Conservation (phyloP, 2,329 filamentous ascomycete genomes). For the Ophiostoma novo-ulmi region DNA sequence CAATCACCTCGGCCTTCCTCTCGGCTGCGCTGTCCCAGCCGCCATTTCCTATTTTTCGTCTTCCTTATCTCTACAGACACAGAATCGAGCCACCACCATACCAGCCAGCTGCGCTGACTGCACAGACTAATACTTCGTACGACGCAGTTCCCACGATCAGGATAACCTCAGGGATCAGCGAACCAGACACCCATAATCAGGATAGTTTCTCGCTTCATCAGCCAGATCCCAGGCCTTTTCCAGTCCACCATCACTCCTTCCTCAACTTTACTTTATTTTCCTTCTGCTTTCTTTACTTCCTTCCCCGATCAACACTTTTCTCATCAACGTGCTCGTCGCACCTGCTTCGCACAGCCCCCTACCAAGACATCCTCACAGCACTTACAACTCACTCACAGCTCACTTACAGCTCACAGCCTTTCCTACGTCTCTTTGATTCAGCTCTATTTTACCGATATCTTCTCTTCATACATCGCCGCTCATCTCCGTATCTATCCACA, state of each 20-base stretch:
- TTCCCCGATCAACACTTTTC: not conserved
- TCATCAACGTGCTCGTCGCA: not conserved
- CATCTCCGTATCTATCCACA: not conserved
- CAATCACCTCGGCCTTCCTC: not conserved
- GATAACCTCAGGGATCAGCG: not conserved
- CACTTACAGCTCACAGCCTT: not conserved
- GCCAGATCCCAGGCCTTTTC: not conserved
- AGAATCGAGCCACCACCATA: not conserved
- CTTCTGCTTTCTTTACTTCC: not conserved
- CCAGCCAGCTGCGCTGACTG: not conserved
- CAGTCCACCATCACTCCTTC: not conserved
- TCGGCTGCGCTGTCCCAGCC: not conserved
- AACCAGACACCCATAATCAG: conserved; percentile 4
- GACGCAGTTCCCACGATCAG: not conserved
- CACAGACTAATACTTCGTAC: not conserved
- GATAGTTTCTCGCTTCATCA: not conserved
- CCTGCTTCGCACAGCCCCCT: conserved; percentile 3
- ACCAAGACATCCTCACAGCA: not conserved
- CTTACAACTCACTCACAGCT: not conserved
- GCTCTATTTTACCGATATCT: not conserved
- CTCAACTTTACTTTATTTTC: not conserved
- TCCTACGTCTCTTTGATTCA: not conserved
- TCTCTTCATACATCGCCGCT: not conserved
- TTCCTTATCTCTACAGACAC: not conserved
- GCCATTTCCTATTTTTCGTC: not conserved